Percentiles rank a stretch among this genome's conserved stretches.
Conservation (phyloP, 495 filamentous ascomycete genomes). For the Hamigera avellanea region DNA sequence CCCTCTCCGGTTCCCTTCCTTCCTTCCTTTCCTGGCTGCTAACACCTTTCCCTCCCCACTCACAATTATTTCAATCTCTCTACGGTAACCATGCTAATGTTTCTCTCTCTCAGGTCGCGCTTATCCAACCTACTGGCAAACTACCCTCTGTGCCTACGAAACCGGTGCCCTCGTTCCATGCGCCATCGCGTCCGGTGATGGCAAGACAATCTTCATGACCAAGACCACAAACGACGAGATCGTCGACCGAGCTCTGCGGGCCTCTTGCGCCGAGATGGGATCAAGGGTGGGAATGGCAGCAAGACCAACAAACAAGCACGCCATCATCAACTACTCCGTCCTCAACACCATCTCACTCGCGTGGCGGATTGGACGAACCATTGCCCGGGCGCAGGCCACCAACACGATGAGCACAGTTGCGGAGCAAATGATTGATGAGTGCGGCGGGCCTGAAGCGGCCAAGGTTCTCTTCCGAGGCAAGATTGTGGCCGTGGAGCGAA, state of each 20-base stretch:
- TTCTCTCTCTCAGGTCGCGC: constrained; percentile 20
- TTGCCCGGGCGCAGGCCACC: constrained; percentile 29
- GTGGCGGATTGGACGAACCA: too few relatives aligned
- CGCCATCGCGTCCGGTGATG: constrained; percentile 26
- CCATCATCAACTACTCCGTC: constrained; percentile 18
- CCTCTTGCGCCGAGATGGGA: constrained; percentile 23
- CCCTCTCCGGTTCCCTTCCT: too few relatives aligned
- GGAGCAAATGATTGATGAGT: constrained; percentile 43
- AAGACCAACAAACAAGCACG: constrained; percentile 15
- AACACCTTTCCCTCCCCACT: constrained; percentile 15
- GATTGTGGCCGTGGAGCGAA: constrained; percentile 44
- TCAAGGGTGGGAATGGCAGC: constrained; percentile 19
- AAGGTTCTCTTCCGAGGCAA: constrained; percentile 50
- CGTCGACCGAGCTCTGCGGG: constrained; percentile 20
- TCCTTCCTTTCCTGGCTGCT: too few relatives aligned
- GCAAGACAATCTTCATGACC: constrained; percentile 24
- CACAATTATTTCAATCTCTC: not conserved
- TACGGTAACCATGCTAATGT: too few relatives aligned
- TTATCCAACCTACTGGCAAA: constrained; percentile 23
- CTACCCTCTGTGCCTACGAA: constrained; percentile 19
- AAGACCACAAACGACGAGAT: constrained; percentile 20
- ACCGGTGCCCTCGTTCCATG: constrained; percentile 17
- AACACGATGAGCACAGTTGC: constrained; percentile 39
- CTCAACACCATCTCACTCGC: constrained; percentile 29
- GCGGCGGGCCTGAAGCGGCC: constrained; percentile 35